Conservation (phyloP, 1,284 basidiomycete genomes). For the Irpex lacteus region DNA sequence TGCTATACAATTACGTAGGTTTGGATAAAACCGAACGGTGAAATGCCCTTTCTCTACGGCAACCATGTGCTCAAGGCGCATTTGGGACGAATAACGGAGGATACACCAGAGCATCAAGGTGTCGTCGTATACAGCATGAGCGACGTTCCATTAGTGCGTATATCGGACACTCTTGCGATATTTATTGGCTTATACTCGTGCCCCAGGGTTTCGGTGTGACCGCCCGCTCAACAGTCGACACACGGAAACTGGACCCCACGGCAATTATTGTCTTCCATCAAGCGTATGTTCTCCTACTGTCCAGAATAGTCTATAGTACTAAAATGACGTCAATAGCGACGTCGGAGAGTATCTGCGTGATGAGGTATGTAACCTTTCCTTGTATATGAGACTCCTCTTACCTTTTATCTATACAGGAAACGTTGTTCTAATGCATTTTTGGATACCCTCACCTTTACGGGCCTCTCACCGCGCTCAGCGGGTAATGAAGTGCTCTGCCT, state of each 20-base stretch:
- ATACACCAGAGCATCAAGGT: constrained; percentile 98
- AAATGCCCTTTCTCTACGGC: constrained; percentile 99
- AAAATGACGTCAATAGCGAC: constrained; percentile 54
- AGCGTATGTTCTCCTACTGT: constrained; percentile 60
- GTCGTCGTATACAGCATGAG: constrained; percentile 97
- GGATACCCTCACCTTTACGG: not conserved
- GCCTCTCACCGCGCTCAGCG: constrained; percentile 10
- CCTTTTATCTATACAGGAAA: constrained; percentile 47
- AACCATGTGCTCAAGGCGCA: constrained; percentile 99
- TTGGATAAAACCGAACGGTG: constrained; percentile 99
- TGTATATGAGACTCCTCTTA: constrained; percentile 14
- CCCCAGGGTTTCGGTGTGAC: constrained; percentile 95
- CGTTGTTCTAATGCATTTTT: constrained; percentile 51
- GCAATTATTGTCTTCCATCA: constrained; percentile 99
- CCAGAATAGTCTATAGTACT: not conserved
- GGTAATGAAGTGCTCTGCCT: constrained; percentile 33
- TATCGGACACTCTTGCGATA: not conserved
- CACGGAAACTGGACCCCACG: constrained; percentile 96
- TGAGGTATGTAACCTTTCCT: constrained; percentile 55
- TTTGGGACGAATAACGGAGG: constrained; percentile 97
- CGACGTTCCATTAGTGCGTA: constrained; percentile 84
- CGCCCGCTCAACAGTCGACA: constrained; percentile 93
- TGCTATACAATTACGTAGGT: constrained; percentile 49
- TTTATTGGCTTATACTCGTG: no score
- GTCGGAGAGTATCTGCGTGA: constrained; percentile 96